Evolutionary conservation across 83 land plant genomes (phyloP), one percentile per base, ranked within the genome.

Genomic region (Diphasiastrum complanatum): DNA sequence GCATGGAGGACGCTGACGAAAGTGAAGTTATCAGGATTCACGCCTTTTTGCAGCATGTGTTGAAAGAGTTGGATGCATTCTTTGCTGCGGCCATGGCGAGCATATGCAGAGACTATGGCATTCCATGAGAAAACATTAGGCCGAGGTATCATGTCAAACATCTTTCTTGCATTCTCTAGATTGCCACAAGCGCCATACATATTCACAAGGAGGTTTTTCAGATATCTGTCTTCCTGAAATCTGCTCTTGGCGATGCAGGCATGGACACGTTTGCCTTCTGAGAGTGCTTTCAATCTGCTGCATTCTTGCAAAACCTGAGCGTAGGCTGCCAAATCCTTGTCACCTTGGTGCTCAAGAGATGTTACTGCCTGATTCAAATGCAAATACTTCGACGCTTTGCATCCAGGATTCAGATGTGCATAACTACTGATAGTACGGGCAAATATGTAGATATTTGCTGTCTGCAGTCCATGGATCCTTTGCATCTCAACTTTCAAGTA

Each of bases 101-200:
- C 61, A 20, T 63, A 43, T 6, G 72, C 79, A 3, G 75, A 55
- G 2, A 81, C 65, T 55, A 81, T 46, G 2, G 75, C 47, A 56
- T 74, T 78, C 78, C 81, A 81, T 11, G 73, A 54, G 33, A 75
- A 66, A 1, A 70, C 73, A 50, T 78, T 69, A 32, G 47, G 66
- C 18, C 52, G 41, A 20, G 71, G 65, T 65, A 74, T 71, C 14
- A 59, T 18, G 4, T 50, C 45, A 62, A 77, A 81, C 10, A 51
- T 25, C 2, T 45, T 22, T 30, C 45, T 22, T 1, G 77, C 84
- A 5, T 45, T 51, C 1, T 18, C 53, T 4, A 68, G 22, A 31
- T 49, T 36, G 2, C 76, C 78, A 60, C 69, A 64, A 20, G 70
- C 70, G 3, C 63, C 62, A 38, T 68, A 78, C 20, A 74, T 11